Conservation (phyloP, 192 early-diverging fungal genomes). For the Backusella australiensis region DNA sequence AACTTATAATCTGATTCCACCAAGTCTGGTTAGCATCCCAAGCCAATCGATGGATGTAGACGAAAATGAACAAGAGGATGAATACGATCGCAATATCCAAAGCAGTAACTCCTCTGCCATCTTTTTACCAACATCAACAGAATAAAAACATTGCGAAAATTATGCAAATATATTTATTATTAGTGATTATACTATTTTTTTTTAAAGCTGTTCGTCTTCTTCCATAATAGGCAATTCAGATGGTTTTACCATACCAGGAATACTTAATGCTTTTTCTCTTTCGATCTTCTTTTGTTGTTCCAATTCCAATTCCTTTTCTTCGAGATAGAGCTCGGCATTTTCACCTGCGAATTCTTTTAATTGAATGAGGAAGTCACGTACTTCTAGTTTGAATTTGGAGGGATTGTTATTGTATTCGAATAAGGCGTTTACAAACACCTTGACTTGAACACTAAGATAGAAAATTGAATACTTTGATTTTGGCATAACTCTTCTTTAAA, state of each 20-base stretch:
- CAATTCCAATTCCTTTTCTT: conserved; percentile 86
- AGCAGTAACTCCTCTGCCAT: not conserved
- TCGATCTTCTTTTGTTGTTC: conserved; percentile 76
- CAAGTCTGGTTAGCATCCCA: conserved; percentile 73
- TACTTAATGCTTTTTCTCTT: conserved; percentile 73
- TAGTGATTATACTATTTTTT: not conserved
- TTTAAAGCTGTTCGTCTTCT: conserved; percentile 28
- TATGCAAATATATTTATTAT: not conserved
- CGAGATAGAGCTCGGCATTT: conserved; percentile 80
- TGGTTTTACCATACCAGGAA: conserved; percentile 98
- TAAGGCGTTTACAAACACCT: conserved; percentile 81
- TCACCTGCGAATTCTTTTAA: conserved; percentile 92
- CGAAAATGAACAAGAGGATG: conserved; percentile 15
- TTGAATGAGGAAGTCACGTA: conserved; percentile 95
- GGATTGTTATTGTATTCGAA: conserved; percentile 83
- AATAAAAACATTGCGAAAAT: not conserved
- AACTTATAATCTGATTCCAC: conserved; percentile 62
- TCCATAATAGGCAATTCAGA: conserved; percentile 63
- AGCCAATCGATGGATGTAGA: not conserved
- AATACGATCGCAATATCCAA: conserved; percentile 3
- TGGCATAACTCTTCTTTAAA: too few relatives aligned
- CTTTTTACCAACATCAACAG: not conserved
- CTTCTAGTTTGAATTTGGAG: conserved; percentile 84
- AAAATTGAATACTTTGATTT: not conserved
- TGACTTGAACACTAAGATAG: conserved; percentile 67